A percentile compares a stretch with the other conserved stretches of the same genome.
phyloP scores from a whole-genome alignment of 257 asterid species.

The Orobanche coerulescens region DNA sequence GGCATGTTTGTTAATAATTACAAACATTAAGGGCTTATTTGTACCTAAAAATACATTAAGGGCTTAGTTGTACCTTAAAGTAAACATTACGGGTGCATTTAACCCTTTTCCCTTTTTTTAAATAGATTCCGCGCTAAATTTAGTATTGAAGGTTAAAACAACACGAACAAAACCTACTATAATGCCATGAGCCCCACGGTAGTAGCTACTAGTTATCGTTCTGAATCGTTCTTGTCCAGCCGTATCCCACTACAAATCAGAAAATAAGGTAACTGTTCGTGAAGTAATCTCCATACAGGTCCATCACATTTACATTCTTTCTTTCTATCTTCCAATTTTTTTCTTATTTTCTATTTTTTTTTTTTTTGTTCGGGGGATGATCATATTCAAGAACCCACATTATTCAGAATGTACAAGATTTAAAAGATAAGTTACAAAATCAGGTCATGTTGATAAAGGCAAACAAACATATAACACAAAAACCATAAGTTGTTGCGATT shows the following conservation, averaged over 20 bases:
- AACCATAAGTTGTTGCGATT: background rate
- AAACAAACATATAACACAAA: background rate
- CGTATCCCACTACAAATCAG: slow-evolving; percentile 68
- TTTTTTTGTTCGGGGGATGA: background rate
- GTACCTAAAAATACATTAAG: too few species aligned
- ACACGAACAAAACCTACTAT: slow-evolving; percentile 38
- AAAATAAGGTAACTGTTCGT: slow-evolving; percentile 1
- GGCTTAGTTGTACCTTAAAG: too few species aligned
- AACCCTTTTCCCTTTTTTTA: too few species aligned
- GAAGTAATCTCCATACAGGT: background rate
- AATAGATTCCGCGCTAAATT: too few species aligned
- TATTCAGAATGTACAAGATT: background rate
- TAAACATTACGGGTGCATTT: too few species aligned
- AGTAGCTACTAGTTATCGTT: slow-evolving; percentile 86
- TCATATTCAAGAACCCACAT: background rate
- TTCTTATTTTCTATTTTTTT: background rate
- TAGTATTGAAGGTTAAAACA: background rate
- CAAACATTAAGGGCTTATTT: too few species aligned
- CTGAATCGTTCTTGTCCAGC: slow-evolving; percentile 94
- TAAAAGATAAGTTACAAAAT: background rate
- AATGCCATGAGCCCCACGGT: slow-evolving; percentile 92
- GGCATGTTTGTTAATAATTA: too few species aligned
- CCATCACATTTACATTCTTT: background rate
- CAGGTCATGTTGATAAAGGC: background rate
- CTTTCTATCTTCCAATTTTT: background rate